Evolutionary conservation across 805 yeast species (phyloP).

Genomic region (Yamadazyma phyllophila): DNA sequence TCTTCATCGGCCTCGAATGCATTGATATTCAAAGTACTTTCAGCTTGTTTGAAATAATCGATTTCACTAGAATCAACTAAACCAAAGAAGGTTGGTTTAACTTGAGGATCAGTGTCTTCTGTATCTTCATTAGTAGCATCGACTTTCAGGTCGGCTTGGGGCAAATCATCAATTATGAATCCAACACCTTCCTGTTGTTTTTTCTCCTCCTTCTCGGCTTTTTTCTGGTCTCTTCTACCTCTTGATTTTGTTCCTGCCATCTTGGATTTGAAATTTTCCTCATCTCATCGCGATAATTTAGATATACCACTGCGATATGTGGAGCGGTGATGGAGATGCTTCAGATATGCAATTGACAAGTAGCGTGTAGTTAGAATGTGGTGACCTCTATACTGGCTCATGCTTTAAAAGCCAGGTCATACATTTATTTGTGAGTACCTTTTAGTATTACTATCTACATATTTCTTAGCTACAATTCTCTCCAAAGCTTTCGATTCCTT

Average conservation of each 20-base stretch:
- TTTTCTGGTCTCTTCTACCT: conserved; percentile 43
- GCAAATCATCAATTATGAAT: conserved; percentile 13
- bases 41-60: conserved; percentile 92
- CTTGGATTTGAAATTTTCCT: conserved; percentile 7
- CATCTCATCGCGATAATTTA: conserved; percentile 10
- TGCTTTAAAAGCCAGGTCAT: no score
- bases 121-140: background rate
- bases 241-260: conserved; percentile 24
- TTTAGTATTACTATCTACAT: no score
- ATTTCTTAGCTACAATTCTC: no score
- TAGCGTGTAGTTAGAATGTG: no score
- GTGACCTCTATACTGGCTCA: no score
- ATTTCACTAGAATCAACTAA: conserved; percentile 78
- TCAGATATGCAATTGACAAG: no score
- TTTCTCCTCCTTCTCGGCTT: conserved; percentile 18
- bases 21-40: conserved; percentile 76
- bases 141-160: conserved; percentile 6
- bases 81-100: conserved; percentile 62
- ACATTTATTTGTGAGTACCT: no score
- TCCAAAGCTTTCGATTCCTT: no score
- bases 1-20: conserved; percentile 77
- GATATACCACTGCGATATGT: background rate
- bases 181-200: conserved; percentile 12
- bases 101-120: conserved; percentile 3
- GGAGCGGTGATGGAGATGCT: background rate